Conservation (phyloP, 192 early-diverging fungal species). For the Chytriomyces confervae region DNA sequence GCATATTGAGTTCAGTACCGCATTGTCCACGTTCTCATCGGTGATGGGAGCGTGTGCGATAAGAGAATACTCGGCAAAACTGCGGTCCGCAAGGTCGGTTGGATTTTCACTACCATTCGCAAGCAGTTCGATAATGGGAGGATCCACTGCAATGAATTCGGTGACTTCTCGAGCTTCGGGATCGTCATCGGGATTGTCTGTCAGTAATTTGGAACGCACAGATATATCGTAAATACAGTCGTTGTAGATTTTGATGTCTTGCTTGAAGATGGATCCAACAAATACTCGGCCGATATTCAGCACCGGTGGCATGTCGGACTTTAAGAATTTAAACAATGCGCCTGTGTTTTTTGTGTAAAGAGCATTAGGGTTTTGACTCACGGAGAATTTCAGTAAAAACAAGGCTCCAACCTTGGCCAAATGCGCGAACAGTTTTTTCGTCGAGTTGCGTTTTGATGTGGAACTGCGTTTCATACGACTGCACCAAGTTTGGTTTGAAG, state of each 20-base stretch:
- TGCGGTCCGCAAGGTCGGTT: not conserved
- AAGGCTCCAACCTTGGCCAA: conserved; percentile 35
- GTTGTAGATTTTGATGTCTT: conserved; percentile 29
- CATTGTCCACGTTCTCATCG: conserved; percentile 2
- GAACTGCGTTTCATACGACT: conserved; percentile 34
- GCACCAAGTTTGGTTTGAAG: conserved; percentile 43
- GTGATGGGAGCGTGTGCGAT: not conserved
- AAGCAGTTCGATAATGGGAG: conserved; percentile 22
- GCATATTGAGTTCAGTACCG: conserved; percentile 23
- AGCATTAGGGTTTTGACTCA: not conserved
- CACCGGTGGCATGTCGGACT: conserved; percentile 38
- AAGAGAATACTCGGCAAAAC: not conserved
- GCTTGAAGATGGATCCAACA: conserved; percentile 29
- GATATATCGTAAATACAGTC: conserved; percentile 36
- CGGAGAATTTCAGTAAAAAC: not conserved
- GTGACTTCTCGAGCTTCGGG: not conserved
- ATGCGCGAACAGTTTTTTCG: conserved; percentile 33
- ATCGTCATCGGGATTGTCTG: conserved; percentile 5
- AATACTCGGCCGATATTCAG: conserved; percentile 45
- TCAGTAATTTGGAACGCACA: conserved; percentile 26
- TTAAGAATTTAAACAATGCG: conserved; percentile 46
- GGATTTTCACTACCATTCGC: conserved; percentile 1
- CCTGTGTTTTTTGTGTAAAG: conserved; percentile 28
- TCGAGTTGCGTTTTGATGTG: conserved; percentile 47
- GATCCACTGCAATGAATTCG: conserved; percentile 9